Conservation (phyloP, 2,329 filamentous ascomycete species). For the Dactylellina sp. region DNA sequence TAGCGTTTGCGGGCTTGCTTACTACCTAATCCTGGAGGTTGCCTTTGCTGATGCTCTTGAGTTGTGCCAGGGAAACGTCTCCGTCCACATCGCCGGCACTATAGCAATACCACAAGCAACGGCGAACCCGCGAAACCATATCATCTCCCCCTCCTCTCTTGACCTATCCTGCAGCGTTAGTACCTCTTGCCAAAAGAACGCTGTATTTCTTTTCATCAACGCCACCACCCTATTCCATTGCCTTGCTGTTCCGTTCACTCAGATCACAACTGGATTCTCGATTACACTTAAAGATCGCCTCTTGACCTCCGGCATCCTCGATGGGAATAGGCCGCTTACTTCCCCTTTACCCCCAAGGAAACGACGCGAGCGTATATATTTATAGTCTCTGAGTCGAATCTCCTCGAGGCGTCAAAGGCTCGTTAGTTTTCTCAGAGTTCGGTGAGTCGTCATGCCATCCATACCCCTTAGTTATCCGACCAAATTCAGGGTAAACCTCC, state of each 20-base stretch:
- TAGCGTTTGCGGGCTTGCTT: too few species aligned
- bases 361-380: not conserved
- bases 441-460: not conserved
- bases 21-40: too few species aligned
- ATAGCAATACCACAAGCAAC: too few species aligned
- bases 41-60: too few species aligned
- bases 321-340: conserved; percentile 27
- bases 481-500: not conserved
- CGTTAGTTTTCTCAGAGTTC: not conserved
- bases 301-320: conserved; percentile 7
- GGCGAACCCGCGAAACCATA: too few species aligned
- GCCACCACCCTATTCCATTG: not conserved
- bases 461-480: conserved; percentile 1
- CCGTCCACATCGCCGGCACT: too few species aligned
- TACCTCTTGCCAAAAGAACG: too few species aligned
- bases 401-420: not conserved
- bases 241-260: not conserved
- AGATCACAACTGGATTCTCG: not conserved
- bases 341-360: conserved; percentile 1
- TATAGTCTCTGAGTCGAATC: conserved; percentile 7
- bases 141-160: too few species aligned
- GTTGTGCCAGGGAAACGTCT: too few species aligned
- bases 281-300: not conserved
- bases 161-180: too few species aligned
- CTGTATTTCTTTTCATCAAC: too few species aligned